phyloP scores from a whole-genome alignment of 306 rosid genomes.

The Castanospermum australe region DNA sequence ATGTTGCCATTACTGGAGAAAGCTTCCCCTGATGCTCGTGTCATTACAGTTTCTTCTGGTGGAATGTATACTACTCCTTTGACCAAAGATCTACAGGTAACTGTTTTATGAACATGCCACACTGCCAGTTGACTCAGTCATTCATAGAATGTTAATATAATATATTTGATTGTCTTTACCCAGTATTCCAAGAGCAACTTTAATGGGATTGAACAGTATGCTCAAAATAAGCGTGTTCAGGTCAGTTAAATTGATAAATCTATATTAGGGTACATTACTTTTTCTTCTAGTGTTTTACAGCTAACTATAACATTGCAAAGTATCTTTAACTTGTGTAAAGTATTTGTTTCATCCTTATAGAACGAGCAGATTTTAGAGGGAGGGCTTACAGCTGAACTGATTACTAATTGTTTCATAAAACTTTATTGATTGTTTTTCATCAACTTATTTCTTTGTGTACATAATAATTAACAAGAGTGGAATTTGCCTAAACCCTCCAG shows the following conservation, averaged over 20 bases:
- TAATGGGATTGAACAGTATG: conserved; percentile 73
- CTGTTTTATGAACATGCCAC: neutral
- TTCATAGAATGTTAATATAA: neutral
- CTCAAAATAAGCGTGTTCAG: conserved; percentile 91
- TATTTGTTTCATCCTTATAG: neutral
- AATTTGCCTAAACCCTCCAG: neutral
- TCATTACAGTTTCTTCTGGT: conserved; percentile 92
- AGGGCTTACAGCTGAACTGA: neutral
- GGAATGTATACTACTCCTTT: conserved; percentile 90
- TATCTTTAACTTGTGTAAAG: neutral
- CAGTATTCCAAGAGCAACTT: conserved; percentile 63
- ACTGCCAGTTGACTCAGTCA: neutral
- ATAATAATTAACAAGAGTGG: neutral
- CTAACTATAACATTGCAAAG: neutral
- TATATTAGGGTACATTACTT: neutral
- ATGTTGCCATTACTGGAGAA: conserved; percentile 78
- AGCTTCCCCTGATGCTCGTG: conserved; percentile 92
- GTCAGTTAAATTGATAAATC: conserved; percentile 43
- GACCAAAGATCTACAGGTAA: conserved; percentile 80
- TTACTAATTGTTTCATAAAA: neutral
- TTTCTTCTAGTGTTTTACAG: neutral
- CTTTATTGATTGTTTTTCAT: neutral
- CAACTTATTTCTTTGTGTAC: neutral
- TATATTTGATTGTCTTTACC: conserved; percentile 20
- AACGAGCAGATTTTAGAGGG: neutral